These are phyloP conservation scores for Sordariomycetes sp. DNA, from an alignment of 2,329 filamentous ascomycete genomes.

Conservation along the genomic window DNA sequence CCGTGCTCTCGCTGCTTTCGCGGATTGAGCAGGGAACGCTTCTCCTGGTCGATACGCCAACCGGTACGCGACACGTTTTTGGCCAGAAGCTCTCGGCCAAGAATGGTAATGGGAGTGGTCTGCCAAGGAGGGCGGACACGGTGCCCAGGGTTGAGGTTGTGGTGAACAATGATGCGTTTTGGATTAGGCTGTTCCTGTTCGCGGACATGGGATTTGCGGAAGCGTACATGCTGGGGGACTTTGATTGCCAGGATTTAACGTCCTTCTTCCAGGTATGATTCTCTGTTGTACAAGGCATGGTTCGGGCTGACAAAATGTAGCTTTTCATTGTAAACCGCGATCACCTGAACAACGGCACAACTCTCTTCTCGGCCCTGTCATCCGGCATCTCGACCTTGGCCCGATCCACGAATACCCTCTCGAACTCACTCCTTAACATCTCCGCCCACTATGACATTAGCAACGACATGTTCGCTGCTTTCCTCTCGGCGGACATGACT, in stretches of 20 bases:
- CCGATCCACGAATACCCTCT: constrained; percentile 45
- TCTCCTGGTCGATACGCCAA: constrained; percentile 35
- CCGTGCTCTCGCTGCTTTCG: constrained; percentile 33
- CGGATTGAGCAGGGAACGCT: constrained; percentile 39
- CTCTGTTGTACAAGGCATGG: background rate
- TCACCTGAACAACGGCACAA: constrained; percentile 54
- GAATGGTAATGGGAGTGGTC: constrained; percentile 23
- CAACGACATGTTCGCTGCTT: constrained; percentile 68
- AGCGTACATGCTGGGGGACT: background rate
- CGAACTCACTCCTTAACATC: constrained; percentile 55
- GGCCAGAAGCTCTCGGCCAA: constrained; percentile 33
- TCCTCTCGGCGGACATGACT: constrained; percentile 67
- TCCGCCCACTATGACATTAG: constrained; percentile 68
- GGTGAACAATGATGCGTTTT: constrained; percentile 59
- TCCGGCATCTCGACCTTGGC: constrained; percentile 49
- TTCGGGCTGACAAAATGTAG: constrained; percentile 21
- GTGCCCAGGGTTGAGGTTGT: constrained; percentile 42
- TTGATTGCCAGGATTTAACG: constrained; percentile 29
- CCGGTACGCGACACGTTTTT: constrained; percentile 29
- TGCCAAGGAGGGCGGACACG: constrained; percentile 19
- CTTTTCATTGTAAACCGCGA: constrained; percentile 64
- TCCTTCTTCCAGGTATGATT: constrained; percentile 54
- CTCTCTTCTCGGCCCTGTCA: constrained; percentile 49
- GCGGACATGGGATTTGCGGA: constrained; percentile 33
- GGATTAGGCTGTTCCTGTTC: constrained; percentile 59